Percentiles rank a stretch among this genome's conserved stretches.
These are phyloP conservation scores for Corymbia maculata DNA, from an alignment of 345 rosid species.

Conservation along the genomic window DNA sequence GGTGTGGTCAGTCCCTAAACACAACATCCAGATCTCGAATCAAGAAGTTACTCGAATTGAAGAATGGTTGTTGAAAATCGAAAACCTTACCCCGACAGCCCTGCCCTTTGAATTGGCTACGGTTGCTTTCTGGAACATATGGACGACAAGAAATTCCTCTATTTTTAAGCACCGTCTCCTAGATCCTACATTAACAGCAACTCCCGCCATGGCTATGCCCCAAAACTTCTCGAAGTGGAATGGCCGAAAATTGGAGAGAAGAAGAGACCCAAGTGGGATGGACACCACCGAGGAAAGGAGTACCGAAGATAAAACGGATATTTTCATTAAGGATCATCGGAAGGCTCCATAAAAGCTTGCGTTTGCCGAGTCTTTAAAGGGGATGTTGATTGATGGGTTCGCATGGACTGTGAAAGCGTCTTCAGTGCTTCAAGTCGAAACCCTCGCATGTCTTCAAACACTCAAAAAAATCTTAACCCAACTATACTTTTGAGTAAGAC, in stretches of 20 bases:
- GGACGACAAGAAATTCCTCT: background rate
- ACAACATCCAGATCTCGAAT: background rate
- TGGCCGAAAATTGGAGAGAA: background rate
- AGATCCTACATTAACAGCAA: background rate
- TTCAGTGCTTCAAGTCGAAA: background rate
- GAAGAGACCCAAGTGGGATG: background rate
- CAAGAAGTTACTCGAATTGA: background rate
- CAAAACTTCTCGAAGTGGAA: background rate
- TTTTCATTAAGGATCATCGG: background rate
- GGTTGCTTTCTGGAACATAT: background rate
- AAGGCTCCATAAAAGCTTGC: background rate
- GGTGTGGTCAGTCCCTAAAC: background rate
- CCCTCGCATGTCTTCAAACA: background rate
- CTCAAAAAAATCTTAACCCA: background rate
- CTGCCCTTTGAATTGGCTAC: background rate
- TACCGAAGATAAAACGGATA: background rate
- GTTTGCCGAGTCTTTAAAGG: background rate
- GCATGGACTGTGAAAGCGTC: background rate
- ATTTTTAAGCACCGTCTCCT: background rate
- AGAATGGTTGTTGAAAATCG: background rate
- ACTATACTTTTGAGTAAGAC: background rate
- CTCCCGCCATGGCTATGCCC: background rate
- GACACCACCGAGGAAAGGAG: background rate
- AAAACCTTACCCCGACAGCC: background rate
- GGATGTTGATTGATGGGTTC: background rate